phyloP scores from a whole-genome alignment of 78 protist genomes.

The Mastigamoeba balamuthi region DNA sequence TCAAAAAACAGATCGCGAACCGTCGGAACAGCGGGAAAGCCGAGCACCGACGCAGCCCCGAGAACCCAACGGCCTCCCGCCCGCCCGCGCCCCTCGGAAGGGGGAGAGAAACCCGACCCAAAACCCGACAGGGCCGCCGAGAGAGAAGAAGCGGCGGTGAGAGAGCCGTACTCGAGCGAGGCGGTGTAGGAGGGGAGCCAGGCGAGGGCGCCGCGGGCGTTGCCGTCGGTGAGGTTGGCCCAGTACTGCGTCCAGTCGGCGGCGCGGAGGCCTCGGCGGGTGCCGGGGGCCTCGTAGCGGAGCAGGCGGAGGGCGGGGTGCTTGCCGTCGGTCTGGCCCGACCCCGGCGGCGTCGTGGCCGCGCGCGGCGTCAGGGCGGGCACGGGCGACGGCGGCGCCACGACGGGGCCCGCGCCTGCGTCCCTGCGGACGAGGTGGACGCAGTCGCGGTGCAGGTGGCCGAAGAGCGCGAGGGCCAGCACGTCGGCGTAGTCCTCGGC shows the following conservation, averaged over 20 bases:
- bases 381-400: neutral
- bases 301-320: neutral
- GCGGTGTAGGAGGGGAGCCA: neutral
- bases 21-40: too few species aligned
- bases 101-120: too few species aligned
- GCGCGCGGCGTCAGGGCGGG: neutral
- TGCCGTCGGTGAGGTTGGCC: neutral
- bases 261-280: neutral
- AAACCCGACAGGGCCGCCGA: too few species aligned
- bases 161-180: neutral
- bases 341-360: neutral
- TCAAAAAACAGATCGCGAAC: too few species aligned
- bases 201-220: neutral
- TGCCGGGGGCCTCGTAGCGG: neutral
- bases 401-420: neutral
- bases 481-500: neutral
- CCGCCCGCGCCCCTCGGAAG: too few species aligned
- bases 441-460: neutral
- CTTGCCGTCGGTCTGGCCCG: neutral
- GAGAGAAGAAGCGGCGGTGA: too few species aligned
- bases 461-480: neutral
- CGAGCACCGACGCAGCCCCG: too few species aligned
- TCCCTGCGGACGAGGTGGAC: neutral
- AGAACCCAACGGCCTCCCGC: too few species aligned
- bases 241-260: neutral